These are phyloP conservation scores for Aureobasidium musti DNA, from an alignment of 2,329 filamentous ascomycete species.

Conservation along the genomic window DNA sequence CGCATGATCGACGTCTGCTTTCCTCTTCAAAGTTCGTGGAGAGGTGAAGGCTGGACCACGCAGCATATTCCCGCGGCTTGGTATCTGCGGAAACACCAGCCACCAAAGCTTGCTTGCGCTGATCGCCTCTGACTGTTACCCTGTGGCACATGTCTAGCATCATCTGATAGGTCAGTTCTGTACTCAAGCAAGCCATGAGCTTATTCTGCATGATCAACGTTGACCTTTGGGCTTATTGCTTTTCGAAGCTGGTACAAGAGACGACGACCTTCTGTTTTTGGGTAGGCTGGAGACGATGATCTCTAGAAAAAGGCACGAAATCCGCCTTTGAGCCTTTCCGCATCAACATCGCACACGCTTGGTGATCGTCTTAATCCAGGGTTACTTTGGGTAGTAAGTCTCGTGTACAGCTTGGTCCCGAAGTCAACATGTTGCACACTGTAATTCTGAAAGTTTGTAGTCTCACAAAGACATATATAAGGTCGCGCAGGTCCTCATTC, in stretches of 20 bases:
- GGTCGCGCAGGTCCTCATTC: not conserved
- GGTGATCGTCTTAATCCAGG: not conserved
- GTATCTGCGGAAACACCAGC: not conserved
- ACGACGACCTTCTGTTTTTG: constrained; percentile 1
- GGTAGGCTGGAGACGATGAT: not conserved
- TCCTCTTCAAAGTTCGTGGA: not conserved
- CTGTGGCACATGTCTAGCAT: not conserved
- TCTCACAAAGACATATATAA: not conserved
- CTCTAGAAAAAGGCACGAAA: not conserved
- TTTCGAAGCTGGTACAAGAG: not conserved
- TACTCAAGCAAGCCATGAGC: constrained; percentile 1
- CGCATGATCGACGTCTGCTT: not conserved
- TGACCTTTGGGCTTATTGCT: not conserved
- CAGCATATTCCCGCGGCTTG: not conserved
- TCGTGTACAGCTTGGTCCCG: not conserved
- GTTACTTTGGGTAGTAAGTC: not conserved
- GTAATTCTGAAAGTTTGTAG: not conserved
- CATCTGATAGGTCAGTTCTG: not conserved
- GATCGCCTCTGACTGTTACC: not conserved
- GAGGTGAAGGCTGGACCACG: not conserved
- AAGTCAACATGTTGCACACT: not conserved
- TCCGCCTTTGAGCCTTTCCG: not conserved
- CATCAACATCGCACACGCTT: not conserved
- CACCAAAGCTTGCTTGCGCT: not conserved
- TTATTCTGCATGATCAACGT: not conserved